phyloP scores from a whole-genome alignment of 78 protist genomes.

The Mastigamoeba balamuthi region DNA sequence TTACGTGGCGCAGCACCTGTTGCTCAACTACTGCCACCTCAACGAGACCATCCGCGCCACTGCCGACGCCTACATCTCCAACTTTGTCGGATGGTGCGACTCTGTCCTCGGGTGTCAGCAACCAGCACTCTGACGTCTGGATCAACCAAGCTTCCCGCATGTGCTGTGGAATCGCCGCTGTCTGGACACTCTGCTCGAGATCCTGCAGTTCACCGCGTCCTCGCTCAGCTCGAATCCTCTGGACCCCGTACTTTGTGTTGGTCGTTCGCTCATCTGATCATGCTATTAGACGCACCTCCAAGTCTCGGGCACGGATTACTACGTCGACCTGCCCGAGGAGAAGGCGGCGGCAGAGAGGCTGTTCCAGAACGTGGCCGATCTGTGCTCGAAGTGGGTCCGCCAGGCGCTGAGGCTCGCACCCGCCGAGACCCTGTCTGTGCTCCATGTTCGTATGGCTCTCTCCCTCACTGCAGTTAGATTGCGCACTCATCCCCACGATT shows the following conservation, averaged over 20 bases:
- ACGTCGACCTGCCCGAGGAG: constrained; percentile 33
- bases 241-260: constrained; percentile 18
- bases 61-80: constrained; percentile 36
- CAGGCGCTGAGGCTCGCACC: not conserved
- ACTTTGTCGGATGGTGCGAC: not conserved
- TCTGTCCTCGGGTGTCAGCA: not conserved
- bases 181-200: constrained; percentile 25
- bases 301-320: not conserved
- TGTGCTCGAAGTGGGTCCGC: not conserved
- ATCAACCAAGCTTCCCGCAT: constrained; percentile 38
- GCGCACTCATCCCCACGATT: not conserved
- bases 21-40: constrained; percentile 40
- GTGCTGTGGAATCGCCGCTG: constrained; percentile 39
- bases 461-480: not conserved
- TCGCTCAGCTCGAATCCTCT: constrained; percentile 33
- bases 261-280: not conserved
- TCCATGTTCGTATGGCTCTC: not conserved
- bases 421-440: not conserved
- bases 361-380: not conserved
- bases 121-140: not conserved
- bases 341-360: not conserved
- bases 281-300: not conserved
- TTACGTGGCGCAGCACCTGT: not conserved
- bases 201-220: constrained; percentile 26
- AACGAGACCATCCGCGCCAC: constrained; percentile 20